Evolutionary conservation across 768 basidiomycete genomes (phyloP), one percentile per base, ranked within the genome.

Genomic region (Mycena sanguinolenta): DNA sequence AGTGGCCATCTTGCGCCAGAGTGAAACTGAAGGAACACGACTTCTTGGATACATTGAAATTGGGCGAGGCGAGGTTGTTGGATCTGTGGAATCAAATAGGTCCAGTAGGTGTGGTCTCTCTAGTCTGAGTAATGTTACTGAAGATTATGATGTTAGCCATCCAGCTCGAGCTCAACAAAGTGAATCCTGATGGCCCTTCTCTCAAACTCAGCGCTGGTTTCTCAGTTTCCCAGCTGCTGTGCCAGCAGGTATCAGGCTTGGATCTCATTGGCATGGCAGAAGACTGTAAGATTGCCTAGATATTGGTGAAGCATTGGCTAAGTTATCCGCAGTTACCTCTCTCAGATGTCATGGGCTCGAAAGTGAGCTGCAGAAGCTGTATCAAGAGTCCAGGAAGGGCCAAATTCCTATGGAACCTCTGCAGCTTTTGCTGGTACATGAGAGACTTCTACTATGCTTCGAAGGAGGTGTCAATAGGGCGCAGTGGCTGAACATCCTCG

Each of bases 141-240:
- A 50, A 23, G 6, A 50, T 12, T 50, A 23, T 23, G 1, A 50
- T 21, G 8, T 5, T 50, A 50, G 49, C 49, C 49, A 9, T 50
- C 49, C 21, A 50, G 49, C 49, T 50, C n/a, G 49, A 50, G 49
- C 49, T 50, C 49, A 50, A 50, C 25, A 50, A 50, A n/a, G n/a
- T n/a, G n/a, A n/a, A n/a, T n/a, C n/a, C n/a, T n/a, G n/a, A n/a
- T n/a, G n/a, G n/a, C n/a, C 49, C 49, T 23, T 25, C 49, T 2
- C 49, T 50, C 49, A 50, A 50, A 50, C 10, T 50, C 4, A 50
- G 49, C 25, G 49, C n/a, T 50, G 49, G 49, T 50, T 50, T 5
- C n/a, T 50, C 49, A 50, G 49, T 50, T 50, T 50, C 49, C n/a
- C 2, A 50, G 49, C 4, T 50, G n/a, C 13, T n/a, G 3, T 23